phyloP scores from a whole-genome alignment of 805 yeast genomes.

The Candida vartiovaarae region DNA sequence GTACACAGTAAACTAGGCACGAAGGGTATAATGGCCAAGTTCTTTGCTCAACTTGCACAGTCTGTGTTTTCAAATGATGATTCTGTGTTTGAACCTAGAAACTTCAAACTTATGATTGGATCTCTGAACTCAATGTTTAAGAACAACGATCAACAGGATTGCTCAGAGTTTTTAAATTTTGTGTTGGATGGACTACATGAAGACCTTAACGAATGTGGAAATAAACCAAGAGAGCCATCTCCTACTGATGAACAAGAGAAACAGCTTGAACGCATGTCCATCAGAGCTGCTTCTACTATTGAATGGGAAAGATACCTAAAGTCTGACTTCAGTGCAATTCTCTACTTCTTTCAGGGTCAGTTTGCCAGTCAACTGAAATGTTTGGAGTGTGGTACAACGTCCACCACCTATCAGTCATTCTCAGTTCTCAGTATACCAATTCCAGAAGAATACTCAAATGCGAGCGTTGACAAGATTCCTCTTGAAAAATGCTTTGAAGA shows the following conservation, averaged over 20 bases:
- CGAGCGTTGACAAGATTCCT: conserved; percentile 26
- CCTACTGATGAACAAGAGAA: conserved; percentile 67
- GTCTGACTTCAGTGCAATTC: conserved; percentile 72
- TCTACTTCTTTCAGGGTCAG: conserved; percentile 85
- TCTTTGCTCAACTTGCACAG: conserved; percentile 53
- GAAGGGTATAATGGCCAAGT: conserved; percentile 67
- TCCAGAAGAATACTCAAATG: conserved; percentile 37
- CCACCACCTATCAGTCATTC: conserved; percentile 83
- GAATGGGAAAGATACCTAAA: conserved; percentile 89
- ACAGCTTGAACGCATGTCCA: conserved; percentile 62
- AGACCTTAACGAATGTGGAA: conserved; percentile 66
- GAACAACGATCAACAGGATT: conserved; percentile 74
- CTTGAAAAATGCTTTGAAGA: conserved; percentile 61
- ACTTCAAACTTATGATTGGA: conserved; percentile 64
- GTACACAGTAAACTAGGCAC: conserved; percentile 70
- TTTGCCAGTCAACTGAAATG: conserved; percentile 75
- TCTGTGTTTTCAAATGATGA: conserved; percentile 43
- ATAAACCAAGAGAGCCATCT: conserved; percentile 45
- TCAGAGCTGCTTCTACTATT: conserved; percentile 75
- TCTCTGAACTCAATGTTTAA: conserved; percentile 57
- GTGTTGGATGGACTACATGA: conserved; percentile 74
- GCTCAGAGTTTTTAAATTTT: conserved; percentile 74
- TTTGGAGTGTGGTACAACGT: conserved; percentile 61
- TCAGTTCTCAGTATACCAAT: conserved; percentile 76
- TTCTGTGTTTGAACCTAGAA: conserved; percentile 47